A percentile compares a stretch with the other conserved stretches of the same genome.
These are phyloP conservation scores for Paradendryphiella salina DNA, from an alignment of 2,329 filamentous ascomycete genomes.

Conservation along the genomic window DNA sequence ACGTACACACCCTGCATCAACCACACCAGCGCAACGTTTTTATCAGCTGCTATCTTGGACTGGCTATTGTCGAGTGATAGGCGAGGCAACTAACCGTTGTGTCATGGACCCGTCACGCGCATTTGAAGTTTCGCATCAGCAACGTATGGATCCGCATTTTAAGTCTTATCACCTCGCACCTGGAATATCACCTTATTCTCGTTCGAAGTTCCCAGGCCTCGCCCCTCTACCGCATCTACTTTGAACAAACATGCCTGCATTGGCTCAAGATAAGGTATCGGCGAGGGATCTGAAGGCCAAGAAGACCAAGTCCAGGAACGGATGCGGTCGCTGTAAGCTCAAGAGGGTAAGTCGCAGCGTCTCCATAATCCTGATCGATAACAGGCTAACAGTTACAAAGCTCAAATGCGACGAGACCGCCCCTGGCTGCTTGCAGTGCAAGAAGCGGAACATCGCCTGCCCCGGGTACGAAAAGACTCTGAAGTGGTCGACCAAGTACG, in stretches of 20 bases:
- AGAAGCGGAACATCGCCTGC: slow-evolving; percentile 49
- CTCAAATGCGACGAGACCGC: slow-evolving; percentile 53
- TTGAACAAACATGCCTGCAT: slow-evolving; percentile 34
- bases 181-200: slow-evolving; percentile 26
- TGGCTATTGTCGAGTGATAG: slow-evolving; percentile 22
- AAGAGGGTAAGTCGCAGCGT: slow-evolving; percentile 34
- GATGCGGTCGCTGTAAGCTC: slow-evolving; percentile 42
- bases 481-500: slow-evolving; percentile 56
- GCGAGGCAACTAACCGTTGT: slow-evolving; percentile 33
- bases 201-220: slow-evolving; percentile 21
- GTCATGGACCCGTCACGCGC: slow-evolving; percentile 28
- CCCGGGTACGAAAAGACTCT: slow-evolving; percentile 54
- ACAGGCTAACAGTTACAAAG: slow-evolving; percentile 17
- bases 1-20: slow-evolving; percentile 20
- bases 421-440: slow-evolving; percentile 51
- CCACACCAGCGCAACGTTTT: slow-evolving; percentile 28
- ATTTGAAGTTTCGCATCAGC: slow-evolving; percentile 22
- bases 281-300: slow-evolving; percentile 37
- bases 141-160: slow-evolving; percentile 25
- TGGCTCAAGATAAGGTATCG: slow-evolving; percentile 32
- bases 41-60: slow-evolving; percentile 38
- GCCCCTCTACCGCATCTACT: slow-evolving; percentile 5
- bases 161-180: slow-evolving; percentile 20
- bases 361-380: neutral
- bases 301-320: slow-evolving; percentile 45